phyloP scores from a whole-genome alignment of 2,329 filamentous ascomycete genomes.

The Ceratocystis papillata region DNA sequence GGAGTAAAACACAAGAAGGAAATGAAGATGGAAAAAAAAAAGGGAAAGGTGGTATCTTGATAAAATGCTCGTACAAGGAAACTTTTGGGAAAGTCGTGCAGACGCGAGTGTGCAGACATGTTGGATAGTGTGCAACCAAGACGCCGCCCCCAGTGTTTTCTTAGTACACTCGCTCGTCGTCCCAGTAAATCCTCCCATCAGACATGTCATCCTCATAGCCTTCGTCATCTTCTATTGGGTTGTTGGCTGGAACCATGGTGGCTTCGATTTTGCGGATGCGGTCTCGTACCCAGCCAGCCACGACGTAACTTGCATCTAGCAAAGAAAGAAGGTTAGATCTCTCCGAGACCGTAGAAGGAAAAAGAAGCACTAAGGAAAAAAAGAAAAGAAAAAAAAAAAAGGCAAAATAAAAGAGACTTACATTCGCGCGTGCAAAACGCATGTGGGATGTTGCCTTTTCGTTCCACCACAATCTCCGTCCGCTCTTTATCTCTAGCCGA shows the following conservation, averaged over 20 bases:
- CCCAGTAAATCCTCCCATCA: conserved; percentile 24
- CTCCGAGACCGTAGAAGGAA: conserved; percentile 11
- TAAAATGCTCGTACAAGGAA: background rate
- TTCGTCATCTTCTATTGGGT: conserved; percentile 19
- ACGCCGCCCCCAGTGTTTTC: background rate
- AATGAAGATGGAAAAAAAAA: background rate
- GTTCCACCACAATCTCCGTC: conserved; percentile 43
- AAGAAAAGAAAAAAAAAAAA: background rate
- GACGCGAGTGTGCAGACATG: background rate
- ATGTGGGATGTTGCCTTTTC: conserved; percentile 45
- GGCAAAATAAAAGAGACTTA: conserved; percentile 27
- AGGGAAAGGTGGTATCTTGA: conserved; percentile 7
- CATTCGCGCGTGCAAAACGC: conserved; percentile 44
- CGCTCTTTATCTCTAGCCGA: conserved; percentile 30
- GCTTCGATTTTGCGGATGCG: conserved; percentile 24
- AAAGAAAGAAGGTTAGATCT: background rate
- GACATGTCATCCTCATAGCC: conserved; percentile 22
- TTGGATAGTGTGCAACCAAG: background rate
- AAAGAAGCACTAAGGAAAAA: background rate
- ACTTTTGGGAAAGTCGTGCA: background rate
- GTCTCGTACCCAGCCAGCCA: conserved; percentile 24
- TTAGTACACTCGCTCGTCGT: conserved; percentile 24
- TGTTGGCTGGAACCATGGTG: conserved; percentile 21
- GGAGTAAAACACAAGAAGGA: background rate
- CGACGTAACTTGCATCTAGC: conserved; percentile 22